Conservation (phyloP, 2,329 filamentous ascomycete species). For the Xenosphaeropsis pyriputrescens region DNA sequence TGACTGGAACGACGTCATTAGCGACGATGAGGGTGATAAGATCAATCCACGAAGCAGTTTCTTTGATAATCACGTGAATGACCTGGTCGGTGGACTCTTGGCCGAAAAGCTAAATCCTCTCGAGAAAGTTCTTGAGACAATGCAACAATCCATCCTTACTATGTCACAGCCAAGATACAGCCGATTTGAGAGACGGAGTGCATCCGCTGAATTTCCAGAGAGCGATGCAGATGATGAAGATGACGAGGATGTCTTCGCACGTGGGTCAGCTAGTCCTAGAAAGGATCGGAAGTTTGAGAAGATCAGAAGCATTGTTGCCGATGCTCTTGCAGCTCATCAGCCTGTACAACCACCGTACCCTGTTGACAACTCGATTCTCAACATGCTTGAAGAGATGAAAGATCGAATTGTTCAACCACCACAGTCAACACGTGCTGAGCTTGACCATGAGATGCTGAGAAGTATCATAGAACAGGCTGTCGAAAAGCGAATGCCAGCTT, state of each 20-base stretch:
- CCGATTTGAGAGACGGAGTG: constrained; percentile 45
- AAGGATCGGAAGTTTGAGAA: constrained; percentile 72
- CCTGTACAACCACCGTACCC: constrained; percentile 18
- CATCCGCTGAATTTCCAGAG: constrained; percentile 55
- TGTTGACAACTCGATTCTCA: constrained; percentile 28
- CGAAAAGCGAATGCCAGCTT: constrained; percentile 37
- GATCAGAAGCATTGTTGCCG: constrained; percentile 57
- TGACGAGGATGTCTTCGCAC: constrained; percentile 44
- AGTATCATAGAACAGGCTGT: constrained; percentile 50
- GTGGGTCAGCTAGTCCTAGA: constrained; percentile 63
- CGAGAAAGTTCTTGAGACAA: constrained; percentile 61
- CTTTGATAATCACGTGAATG: constrained; percentile 83
- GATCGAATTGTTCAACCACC: constrained; percentile 28
- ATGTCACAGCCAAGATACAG: constrained; percentile 40
- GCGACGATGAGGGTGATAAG: constrained; percentile 71
- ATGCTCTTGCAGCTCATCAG: constrained; percentile 52
- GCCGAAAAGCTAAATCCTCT: constrained; percentile 66
- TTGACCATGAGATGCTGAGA: constrained; percentile 38
- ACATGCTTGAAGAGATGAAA: constrained; percentile 52
- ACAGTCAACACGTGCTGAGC: constrained; percentile 26
- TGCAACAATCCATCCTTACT: constrained; percentile 53
- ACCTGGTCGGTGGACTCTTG: constrained; percentile 65
- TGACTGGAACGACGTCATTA: constrained; percentile 84
- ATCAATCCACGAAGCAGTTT: constrained; percentile 69
- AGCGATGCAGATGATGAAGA: constrained; percentile 95